Base-by-base conservation (phyloP, 1,284 basidiomycete species). In the Sanghuangporus baumii region DNA sequence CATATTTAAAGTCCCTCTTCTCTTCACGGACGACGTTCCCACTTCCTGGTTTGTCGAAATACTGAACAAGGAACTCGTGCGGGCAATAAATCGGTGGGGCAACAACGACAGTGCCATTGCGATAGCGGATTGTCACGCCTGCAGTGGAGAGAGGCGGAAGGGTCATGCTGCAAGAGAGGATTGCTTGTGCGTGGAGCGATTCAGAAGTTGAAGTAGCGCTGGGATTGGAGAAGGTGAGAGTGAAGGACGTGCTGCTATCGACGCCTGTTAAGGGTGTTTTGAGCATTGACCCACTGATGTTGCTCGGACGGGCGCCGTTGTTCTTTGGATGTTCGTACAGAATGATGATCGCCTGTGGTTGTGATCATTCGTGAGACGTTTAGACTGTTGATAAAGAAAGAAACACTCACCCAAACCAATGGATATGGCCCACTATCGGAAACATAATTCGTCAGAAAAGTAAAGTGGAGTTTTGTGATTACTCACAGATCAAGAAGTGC, bases 281-380 rank as follows among this genome's bases (percentile, higher is more conserved):
- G 67, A 92, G 67, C 75, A 93, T 89, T 11, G 82, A 78, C 20
- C 76, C 87, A 52, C 72, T 80, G 64, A 89, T 81, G 70, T 72
- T 79, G 4, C 76, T 79, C 0, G 93, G 93, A 2, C 73, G 72
- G 7, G 76, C 74, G 41, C 72, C 69, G 61, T 84, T 78, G 74
- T 93, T 93, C 43, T 79, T 76, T 2, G 90, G 86, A 72, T 93
- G 81, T 68, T 94, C 92, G 72, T 89, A 93, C n/a, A 94, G 77
- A 0, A 82, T 80, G 36, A 93, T 78, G 71, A 93, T 88, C 6
- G 89, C 83, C 88, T 89, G 26, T 6, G 43, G 43, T 14, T n/a
- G 62, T 23, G n/a, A 26, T 48, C 18, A 47, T 55, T 34, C 16
- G 31, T 58, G 18, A 47, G 51, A 31, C 6, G n/a, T n/a, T 20